These are phyloP conservation scores for Hamamelis virginiana DNA, from an alignment of 164 flowering plant species.

Conservation along the genomic window DNA sequence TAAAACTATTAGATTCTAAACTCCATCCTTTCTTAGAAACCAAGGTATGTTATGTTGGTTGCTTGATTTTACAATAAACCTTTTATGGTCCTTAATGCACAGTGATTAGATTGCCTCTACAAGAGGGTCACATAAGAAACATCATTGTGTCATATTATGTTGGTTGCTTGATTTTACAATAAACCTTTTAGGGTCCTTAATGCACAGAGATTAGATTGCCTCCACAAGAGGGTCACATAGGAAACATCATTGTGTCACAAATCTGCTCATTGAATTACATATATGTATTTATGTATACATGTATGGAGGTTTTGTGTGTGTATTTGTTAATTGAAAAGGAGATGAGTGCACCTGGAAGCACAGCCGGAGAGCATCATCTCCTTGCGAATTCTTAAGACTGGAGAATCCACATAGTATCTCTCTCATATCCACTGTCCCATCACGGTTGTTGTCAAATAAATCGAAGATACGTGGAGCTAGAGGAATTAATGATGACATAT, in stretches of 20 bases:
- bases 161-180: too few species aligned
- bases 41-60: background rate
- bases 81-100: too few species aligned
- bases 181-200: too few species aligned
- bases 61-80: too few species aligned
- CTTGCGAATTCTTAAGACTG: conserved; percentile 60
- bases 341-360: conserved; percentile 60
- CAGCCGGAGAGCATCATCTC: conserved; percentile 71
- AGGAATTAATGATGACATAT: conserved; percentile 63
- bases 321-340: background rate
- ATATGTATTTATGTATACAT: too few species aligned
- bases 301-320: background rate
- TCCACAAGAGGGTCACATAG: too few species aligned
- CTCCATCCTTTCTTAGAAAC: too few species aligned
- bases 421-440: conserved; percentile 77
- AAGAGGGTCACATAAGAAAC: too few species aligned
- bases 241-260: too few species aligned
- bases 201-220: background rate
- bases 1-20: too few species aligned
- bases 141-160: too few species aligned
- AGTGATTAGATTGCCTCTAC: background rate
- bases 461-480: conserved; percentile 69
- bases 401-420: conserved; percentile 75
- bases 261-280: too few species aligned
- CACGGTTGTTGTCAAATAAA: conserved; percentile 75